A percentile compares a stretch with the other conserved stretches of the same genome.
phyloP scores from a whole-genome alignment of 1,284 basidiomycete species.

The Trichosporon sp. region DNA sequence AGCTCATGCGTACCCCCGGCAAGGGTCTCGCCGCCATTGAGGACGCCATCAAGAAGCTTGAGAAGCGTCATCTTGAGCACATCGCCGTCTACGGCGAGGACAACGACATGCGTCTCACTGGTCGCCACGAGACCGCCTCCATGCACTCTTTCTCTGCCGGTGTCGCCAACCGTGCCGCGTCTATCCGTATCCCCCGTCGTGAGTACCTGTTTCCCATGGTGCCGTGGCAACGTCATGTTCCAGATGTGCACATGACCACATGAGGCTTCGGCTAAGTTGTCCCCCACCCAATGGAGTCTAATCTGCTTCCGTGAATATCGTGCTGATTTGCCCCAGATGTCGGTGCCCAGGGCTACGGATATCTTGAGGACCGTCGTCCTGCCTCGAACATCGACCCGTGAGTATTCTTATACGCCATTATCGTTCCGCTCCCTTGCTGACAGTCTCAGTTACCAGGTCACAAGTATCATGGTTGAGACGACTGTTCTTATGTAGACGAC shows the following conservation, averaged over 20 bases:
- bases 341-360: conserved; percentile 87
- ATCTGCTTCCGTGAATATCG: conserved; percentile 49
- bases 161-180: conserved; percentile 96
- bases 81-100: conserved; percentile 96
- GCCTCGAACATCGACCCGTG: conserved; percentile 92
- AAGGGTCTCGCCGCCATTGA: conserved; percentile 90
- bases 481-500: conserved; percentile 59
- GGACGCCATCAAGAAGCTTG: conserved; percentile 83
- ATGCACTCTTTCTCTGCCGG: conserved; percentile 91
- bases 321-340: conserved; percentile 66
- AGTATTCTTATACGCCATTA: not conserved
- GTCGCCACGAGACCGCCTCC: conserved; percentile 92
- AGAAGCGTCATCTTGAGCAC: conserved; percentile 82
- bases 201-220: not conserved
- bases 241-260: not conserved
- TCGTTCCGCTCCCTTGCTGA: not conserved
- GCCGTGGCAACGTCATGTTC: not conserved
- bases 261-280: not conserved
- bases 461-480: conserved; percentile 89
- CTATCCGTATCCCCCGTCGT: conserved; percentile 58
- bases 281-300: not conserved
- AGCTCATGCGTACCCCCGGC: conserved; percentile 86
- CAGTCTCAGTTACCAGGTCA: conserved; percentile 62
- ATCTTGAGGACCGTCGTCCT: conserved; percentile 93
- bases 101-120: conserved; percentile 91